These are phyloP conservation scores for Monosporascus sp. DNA, from an alignment of 2,329 filamentous ascomycete genomes.

Conservation along the genomic window DNA sequence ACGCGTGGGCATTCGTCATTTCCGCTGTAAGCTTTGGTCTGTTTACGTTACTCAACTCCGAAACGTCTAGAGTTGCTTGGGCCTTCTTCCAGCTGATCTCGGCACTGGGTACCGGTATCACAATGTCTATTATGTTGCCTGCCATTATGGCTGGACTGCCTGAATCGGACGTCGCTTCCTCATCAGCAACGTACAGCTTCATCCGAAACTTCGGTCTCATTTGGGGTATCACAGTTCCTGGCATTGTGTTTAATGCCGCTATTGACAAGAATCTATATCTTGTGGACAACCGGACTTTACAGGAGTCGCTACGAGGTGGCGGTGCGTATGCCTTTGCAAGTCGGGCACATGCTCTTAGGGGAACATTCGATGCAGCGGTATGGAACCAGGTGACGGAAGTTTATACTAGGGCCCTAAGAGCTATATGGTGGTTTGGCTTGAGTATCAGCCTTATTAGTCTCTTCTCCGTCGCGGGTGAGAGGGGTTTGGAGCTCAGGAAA, in stretches of 20 bases:
- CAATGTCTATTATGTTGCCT: constrained; percentile 21
- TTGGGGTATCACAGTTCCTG: constrained; percentile 26
- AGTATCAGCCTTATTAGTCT: background rate
- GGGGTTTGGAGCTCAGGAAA: background rate
- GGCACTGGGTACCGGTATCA: constrained; percentile 21
- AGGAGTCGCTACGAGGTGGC: constrained; percentile 9
- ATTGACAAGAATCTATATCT: constrained; percentile 11
- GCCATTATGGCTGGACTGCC: constrained; percentile 24
- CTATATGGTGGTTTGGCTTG: constrained; percentile 7
- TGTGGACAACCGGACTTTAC: constrained; percentile 9
- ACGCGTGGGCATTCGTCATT: constrained; percentile 23
- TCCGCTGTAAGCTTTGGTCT: constrained; percentile 23
- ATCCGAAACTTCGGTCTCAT: constrained; percentile 25
- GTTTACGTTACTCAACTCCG: constrained; percentile 18
- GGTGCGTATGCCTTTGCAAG: constrained; percentile 17
- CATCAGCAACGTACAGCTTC: constrained; percentile 25
- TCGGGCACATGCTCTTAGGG: background rate
- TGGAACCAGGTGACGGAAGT: constrained; percentile 3
- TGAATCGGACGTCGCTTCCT: constrained; percentile 22
- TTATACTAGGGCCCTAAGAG: constrained; percentile 2
- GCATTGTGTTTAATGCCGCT: constrained; percentile 26
- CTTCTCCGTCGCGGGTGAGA: background rate
- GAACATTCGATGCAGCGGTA: background rate
- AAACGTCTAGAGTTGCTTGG: constrained; percentile 22
- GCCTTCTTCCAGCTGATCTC: constrained; percentile 25